Evolutionary conservation across 2,329 filamentous ascomycete species (phyloP).

Genomic region (Trichoderma afroharzianum): DNA sequence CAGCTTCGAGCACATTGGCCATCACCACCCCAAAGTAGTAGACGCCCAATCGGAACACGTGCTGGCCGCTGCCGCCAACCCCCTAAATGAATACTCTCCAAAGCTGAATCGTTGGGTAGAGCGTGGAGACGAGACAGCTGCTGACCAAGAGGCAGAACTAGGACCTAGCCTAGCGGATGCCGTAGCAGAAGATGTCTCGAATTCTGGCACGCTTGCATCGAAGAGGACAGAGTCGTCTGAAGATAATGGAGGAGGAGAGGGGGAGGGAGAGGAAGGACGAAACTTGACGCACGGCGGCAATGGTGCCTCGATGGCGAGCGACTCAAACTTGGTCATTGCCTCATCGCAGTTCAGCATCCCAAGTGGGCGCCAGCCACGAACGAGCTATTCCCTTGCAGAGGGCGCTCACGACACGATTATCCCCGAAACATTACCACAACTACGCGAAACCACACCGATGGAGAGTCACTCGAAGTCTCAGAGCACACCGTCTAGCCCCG

Average conservation of each 20-base stretch:
- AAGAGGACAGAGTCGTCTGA: constrained; percentile 4
- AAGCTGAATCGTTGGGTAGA: neutral
- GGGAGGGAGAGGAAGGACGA: neutral
- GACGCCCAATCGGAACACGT: neutral
- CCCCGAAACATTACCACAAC: constrained; percentile 23
- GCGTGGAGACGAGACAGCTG: constrained; percentile 9
- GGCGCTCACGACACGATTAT: constrained; percentile 27
- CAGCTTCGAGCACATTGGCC: constrained; percentile 19
- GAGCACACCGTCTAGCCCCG: neutral
- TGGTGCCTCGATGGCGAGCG: neutral
- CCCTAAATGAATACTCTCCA: neutral
- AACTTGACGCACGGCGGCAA: neutral
- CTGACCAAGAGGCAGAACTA: constrained; percentile 22
- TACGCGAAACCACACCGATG: constrained; percentile 17
- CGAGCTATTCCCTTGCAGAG: constrained; percentile 33
- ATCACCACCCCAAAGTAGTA: neutral
- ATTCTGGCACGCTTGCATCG: neutral
- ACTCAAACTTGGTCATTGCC: constrained; percentile 19
- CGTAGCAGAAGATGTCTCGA: neutral
- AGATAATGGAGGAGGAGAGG: neutral
- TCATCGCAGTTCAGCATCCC: constrained; percentile 37
- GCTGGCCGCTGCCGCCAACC: neutral
- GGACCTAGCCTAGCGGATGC: constrained; percentile 15
- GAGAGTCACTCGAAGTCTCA: constrained; percentile 12
- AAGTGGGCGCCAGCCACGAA: constrained; percentile 51